Base-by-base conservation (phyloP, 129 eudicot genomes). In the Apium graveolens region DNA sequence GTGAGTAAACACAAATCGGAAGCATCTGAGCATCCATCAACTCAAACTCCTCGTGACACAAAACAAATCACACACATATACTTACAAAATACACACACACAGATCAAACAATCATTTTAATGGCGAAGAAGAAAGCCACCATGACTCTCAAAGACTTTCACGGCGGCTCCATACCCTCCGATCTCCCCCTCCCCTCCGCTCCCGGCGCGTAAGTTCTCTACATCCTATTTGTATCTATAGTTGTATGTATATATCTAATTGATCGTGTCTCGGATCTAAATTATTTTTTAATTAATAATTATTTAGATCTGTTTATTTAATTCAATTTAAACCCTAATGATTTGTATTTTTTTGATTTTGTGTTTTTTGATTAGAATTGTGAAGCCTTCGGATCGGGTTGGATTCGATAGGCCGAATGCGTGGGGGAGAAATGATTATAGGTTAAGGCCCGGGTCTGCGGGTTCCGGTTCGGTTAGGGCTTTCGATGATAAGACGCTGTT, bases 61-160 rank as follows among this genome's bases (percentile, higher is more conserved):
- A 38, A 38, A 1, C 41, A 38, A 38, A 38, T 38, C 41, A n/a
- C 13, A 55, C 27, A 55, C 66, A n/a, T 26, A 60, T 57, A 57
- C 68, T 60, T 11, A 26, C 68, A 10, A 6, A 1, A 5, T n/a
- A n/a, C n/a, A 55, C 11, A 57, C 65, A 8, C 26, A 57, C 29
- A 57, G 32, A 60, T 60, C 31, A 53, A 1, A 6, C 7, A 53
- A 41, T 6, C 44, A 41, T 41, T 45, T 3, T 75, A 81, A 93
- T 93, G 98, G 86, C 98, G 73, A 94, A 94, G 90, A 94, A 94
- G 98, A 94, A 91, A 77, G 97, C 96, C 20, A 91, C 98, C 62
- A 94, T 94, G 98, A 94, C 97, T 69, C 90, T 94, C 38, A 94
- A 94, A 51, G 98, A 94, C 84, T 94, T 94, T 79, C 98, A 94